Evolutionary conservation across 169 alveolate genomes (phyloP).

Genomic region (Neospora caninum): DNA sequence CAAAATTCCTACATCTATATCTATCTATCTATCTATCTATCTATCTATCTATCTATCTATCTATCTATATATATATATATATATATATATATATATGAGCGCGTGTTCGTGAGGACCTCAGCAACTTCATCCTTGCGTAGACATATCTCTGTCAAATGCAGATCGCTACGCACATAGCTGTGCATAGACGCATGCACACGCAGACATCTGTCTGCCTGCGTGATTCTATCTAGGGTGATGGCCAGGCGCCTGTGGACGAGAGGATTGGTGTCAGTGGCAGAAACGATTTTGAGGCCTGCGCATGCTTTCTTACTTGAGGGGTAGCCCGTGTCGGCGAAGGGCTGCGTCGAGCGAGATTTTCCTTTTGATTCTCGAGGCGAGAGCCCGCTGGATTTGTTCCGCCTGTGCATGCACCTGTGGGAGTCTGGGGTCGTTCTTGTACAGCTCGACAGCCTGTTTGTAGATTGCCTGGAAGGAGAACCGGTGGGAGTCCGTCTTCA

Average conservation of each 20-base stretch:
- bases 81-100: not conserved
- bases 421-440: not conserved
- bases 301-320: not conserved
- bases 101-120: not conserved
- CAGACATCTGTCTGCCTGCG: too few relatives aligned
- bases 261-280: not conserved
- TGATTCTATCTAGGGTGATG: too few relatives aligned
- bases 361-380: not conserved
- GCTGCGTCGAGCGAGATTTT: slow-evolving; percentile 2
- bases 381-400: not conserved
- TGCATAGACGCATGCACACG: too few relatives aligned
- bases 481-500: not conserved
- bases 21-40: not conserved
- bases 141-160: too few relatives aligned
- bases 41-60: not conserved
- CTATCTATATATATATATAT: not conserved
- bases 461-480: not conserved
- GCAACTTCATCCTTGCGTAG: too few relatives aligned
- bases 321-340: not conserved
- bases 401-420: slow-evolving; percentile 17
- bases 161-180: too few relatives aligned
- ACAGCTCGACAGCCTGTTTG: not conserved
- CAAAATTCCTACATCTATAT: not conserved
- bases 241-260: not conserved
- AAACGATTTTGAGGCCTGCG: not conserved